Conservation (phyloP, 129 eudicot species). For the Chrysanthemum lavandulifolium region DNA sequence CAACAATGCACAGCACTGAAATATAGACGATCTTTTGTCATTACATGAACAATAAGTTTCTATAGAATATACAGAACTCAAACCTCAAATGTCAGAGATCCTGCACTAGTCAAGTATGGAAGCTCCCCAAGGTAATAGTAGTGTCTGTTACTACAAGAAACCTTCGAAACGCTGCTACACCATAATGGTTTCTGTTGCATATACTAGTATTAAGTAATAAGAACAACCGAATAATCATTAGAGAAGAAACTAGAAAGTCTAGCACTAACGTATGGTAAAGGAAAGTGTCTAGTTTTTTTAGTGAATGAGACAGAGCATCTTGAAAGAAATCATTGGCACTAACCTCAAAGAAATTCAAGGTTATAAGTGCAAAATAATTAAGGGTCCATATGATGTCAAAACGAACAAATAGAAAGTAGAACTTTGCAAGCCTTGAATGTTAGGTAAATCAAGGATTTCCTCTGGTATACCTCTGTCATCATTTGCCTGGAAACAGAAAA, state of each 20-base stretch:
- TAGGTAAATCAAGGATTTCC: constrained; percentile 65
- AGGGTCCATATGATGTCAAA: constrained; percentile 85
- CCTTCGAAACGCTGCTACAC: constrained; percentile 53
- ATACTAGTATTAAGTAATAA: constrained; percentile 6
- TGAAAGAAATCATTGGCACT: constrained; percentile 23
- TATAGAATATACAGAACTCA: not conserved
- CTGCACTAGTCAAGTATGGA: constrained; percentile 71
- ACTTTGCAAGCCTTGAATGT: constrained; percentile 60
- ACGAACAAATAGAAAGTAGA: constrained; percentile 53
- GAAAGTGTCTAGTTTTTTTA: not conserved
- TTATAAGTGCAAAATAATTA: constrained; percentile 69
- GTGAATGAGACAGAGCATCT: not conserved
- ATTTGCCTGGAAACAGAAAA: constrained; percentile 66
- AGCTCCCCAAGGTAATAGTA: constrained; percentile 92
- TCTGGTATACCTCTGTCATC: constrained; percentile 94
- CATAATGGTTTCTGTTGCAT: constrained; percentile 78
- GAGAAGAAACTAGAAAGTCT: not conserved
- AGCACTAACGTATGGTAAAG: not conserved
- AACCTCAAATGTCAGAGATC: constrained; percentile 88
- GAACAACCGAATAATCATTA: constrained; percentile 6
- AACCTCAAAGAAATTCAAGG: constrained; percentile 88
- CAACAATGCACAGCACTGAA: not conserved
- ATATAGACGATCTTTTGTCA: no score
- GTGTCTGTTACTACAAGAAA: constrained; percentile 61
- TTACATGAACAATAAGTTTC: no score